Percentiles rank a stretch among this genome's conserved stretches.
Evolutionary conservation across 306 rosid species (phyloP).

Genomic region (Arachis stenosperma): DNA sequence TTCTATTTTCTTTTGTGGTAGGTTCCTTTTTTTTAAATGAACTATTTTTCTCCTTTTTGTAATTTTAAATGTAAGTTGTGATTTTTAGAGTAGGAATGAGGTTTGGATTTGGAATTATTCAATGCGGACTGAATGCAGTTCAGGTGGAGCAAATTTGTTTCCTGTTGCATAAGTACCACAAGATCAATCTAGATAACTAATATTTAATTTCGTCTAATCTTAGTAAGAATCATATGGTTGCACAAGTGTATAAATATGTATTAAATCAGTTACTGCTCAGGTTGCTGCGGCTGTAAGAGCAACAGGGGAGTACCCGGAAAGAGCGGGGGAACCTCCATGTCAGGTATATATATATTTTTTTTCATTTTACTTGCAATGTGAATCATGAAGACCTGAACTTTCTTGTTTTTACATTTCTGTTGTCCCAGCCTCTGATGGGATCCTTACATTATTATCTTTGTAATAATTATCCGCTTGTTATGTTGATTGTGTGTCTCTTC

Average conservation of each 20-base stretch:
- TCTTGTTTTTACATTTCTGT: not conserved
- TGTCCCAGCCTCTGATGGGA: not conserved
- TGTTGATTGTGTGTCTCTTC: constrained; percentile 29
- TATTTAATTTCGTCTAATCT: constrained; percentile 4
- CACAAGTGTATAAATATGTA: constrained; percentile 25
- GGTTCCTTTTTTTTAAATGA: constrained; percentile 1
- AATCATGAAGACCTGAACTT: constrained; percentile 1
- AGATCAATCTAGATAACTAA: not conserved
- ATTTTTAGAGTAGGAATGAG: not conserved
- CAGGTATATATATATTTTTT: constrained; percentile 51
- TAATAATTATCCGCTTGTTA: not conserved
- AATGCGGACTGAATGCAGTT: not conserved
- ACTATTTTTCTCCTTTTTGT: not conserved
- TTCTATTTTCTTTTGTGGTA: not conserved
- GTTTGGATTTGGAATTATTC: constrained; percentile 12
- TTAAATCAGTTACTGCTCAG: constrained; percentile 43
- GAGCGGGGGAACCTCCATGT: constrained; percentile 83
- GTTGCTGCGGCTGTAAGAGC: constrained; percentile 90
- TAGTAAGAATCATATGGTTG: not conserved
- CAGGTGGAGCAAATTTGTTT: not conserved
- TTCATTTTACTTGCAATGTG: constrained; percentile 1
- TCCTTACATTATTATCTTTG: not conserved
- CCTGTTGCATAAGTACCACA: constrained; percentile 1
- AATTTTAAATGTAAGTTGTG: not conserved
- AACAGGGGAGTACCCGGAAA: constrained; percentile 94